Percentiles rank a stretch among this genome's conserved stretches.
These are phyloP conservation scores for Pistacia atlantica DNA, from an alignment of 345 rosid genomes.

Conservation along the genomic window DNA sequence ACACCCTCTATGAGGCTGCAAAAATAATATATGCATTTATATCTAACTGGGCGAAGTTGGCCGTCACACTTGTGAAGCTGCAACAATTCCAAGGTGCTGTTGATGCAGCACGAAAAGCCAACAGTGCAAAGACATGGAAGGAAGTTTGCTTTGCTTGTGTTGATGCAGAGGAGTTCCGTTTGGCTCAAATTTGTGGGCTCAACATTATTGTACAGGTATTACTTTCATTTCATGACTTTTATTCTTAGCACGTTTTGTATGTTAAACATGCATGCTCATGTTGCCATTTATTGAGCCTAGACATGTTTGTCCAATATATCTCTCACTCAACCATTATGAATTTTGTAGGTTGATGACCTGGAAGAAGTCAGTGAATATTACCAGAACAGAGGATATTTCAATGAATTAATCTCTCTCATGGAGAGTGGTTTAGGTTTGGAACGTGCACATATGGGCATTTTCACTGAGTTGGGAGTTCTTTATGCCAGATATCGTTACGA, in stretches of 20 bases:
- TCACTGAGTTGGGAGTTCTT: conserved; percentile 95
- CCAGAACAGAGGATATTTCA: conserved; percentile 98
- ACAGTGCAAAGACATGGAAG: conserved; percentile 99
- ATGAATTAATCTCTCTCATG: conserved; percentile 95
- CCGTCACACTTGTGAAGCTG: conserved; percentile 89
- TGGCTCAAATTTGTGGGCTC: conserved; percentile 97
- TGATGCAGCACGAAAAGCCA: conserved; percentile 98
- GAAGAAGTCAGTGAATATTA: conserved; percentile 97
- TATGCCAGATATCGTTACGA: conserved; percentile 96
- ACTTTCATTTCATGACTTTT: background rate
- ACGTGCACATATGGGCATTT: conserved; percentile 99
- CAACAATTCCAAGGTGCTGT: conserved; percentile 98
- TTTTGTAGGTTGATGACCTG: conserved; percentile 85
- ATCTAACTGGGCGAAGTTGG: conserved; percentile 99
- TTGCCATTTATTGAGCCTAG: background rate
- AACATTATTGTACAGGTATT: conserved; percentile 89
- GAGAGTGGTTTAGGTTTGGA: conserved; percentile 98
- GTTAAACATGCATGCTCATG: background rate
- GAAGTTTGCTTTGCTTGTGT: conserved; percentile 99
- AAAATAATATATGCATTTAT: conserved; percentile 90
- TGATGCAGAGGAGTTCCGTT: conserved; percentile 95
- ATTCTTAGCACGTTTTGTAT: background rate
- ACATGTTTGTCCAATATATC: background rate
- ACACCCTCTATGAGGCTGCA: conserved; percentile 90
- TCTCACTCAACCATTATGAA: conserved; percentile 5